These are phyloP conservation scores for Wickerhamomyces chaumierensis DNA, from an alignment of 805 yeast genomes.

Conservation along the genomic window DNA sequence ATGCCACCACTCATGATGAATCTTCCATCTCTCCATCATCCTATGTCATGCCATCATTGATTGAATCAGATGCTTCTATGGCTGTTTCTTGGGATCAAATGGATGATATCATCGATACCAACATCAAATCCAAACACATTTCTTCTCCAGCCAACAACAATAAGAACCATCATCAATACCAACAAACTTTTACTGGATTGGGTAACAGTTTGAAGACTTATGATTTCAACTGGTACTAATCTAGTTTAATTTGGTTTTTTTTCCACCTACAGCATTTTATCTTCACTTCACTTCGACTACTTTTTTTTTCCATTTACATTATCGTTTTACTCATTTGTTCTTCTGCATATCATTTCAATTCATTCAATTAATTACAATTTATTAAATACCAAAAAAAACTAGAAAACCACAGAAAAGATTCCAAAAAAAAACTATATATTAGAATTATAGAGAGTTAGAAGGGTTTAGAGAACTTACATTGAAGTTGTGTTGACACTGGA, in stretches of 20 bases:
- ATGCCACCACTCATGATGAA: neutral
- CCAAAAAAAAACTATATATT: too few relatives aligned
- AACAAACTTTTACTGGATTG: neutral
- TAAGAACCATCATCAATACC: neutral
- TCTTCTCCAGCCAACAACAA: neutral
- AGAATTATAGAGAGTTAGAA: neutral
- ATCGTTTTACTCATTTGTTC: neutral
- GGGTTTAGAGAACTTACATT: too few relatives aligned
- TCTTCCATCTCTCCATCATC: neutral
- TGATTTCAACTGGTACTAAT: neutral
- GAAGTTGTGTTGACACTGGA: neutral
- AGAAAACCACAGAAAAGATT: too few relatives aligned
- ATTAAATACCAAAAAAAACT: neutral
- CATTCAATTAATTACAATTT: neutral
- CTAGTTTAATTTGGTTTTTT: neutral
- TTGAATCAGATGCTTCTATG: conserved; percentile 4
- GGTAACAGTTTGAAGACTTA: neutral
- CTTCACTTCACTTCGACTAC: neutral
- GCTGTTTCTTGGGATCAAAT: conserved; percentile 11
- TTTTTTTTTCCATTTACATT: neutral
- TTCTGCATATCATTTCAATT: neutral
- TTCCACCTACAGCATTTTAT: conserved; percentile 2
- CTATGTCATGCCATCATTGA: conserved; percentile 3
- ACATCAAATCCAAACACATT: neutral
- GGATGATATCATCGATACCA: conserved; percentile 3